Conservation (phyloP, 306 rosid genomes). For the Dryas drummondii region DNA sequence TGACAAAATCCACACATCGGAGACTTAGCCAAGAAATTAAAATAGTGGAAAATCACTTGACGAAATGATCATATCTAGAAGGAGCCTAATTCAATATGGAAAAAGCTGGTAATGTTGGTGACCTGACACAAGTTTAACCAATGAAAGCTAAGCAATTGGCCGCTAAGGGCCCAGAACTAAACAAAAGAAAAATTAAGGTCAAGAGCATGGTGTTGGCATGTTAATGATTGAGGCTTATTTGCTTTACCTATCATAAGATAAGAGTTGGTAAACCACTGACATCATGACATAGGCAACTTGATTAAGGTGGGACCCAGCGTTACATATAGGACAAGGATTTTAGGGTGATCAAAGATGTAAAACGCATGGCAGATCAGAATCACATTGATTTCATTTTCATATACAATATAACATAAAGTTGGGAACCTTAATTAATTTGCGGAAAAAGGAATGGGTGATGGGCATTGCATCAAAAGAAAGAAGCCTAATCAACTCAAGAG, state of each 20-base stretch:
- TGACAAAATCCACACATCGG: too few relatives aligned
- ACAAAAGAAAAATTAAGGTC: neutral
- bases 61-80: neutral
- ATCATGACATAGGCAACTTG: conserved; percentile 52
- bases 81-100: neutral
- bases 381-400: conserved; percentile 10
- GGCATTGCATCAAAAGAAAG: conserved; percentile 33
- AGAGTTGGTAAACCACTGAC: conserved; percentile 37
- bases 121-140: conserved; percentile 27
- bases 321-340: neutral
- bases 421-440: conserved; percentile 21
- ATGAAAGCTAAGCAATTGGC: conserved; percentile 12
- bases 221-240: conserved; percentile 13
- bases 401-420: conserved; percentile 21
- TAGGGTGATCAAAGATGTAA: conserved; percentile 16
- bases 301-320: conserved; percentile 33
- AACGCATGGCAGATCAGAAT: conserved; percentile 25
- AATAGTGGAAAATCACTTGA: neutral
- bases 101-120: conserved; percentile 31
- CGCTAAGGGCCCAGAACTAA: conserved; percentile 22
- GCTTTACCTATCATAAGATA: conserved; percentile 24
- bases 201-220: conserved; percentile 21
- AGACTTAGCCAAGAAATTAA: neutral
- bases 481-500: conserved; percentile 30
- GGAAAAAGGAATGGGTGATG: conserved; percentile 28